A percentile compares a stretch with the other conserved stretches of the same genome.
Conservation (phyloP, 2,329 filamentous ascomycete species). For the Arthrobotrys iridis region DNA sequence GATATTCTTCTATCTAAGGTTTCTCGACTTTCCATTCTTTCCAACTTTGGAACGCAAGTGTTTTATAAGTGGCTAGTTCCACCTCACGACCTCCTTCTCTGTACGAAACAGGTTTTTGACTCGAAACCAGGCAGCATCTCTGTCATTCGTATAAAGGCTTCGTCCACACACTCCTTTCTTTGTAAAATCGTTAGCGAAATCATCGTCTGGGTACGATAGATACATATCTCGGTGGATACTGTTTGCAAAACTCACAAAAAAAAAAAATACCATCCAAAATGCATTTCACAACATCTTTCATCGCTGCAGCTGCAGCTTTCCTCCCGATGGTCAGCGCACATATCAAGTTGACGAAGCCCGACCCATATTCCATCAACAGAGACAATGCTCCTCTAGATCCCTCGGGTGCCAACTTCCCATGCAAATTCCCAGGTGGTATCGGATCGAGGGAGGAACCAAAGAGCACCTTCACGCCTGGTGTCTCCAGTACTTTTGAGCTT, state of each 20-base stretch:
- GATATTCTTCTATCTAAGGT: conserved; percentile 53
- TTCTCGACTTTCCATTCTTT: conserved; percentile 52
- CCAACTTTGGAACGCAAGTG: conserved; percentile 48
- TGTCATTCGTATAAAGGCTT: conserved; percentile 31
- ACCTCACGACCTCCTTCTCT: conserved; percentile 23
- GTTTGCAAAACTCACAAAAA: conserved; percentile 11
- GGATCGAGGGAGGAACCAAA: conserved; percentile 61
- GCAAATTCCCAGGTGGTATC: conserved; percentile 72
- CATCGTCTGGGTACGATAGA: conserved; percentile 54
- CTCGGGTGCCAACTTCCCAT: conserved; percentile 78
- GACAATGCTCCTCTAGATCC: conserved; percentile 73
- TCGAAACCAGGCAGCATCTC: conserved; percentile 43
- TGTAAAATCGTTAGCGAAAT: neutral
- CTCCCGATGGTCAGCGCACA: conserved; percentile 75
- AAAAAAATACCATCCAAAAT: conserved; percentile 59
- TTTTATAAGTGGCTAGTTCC: conserved; percentile 49
- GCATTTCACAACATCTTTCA: conserved; percentile 66
- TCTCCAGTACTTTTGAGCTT: conserved; percentile 71
- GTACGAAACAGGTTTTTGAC: conserved; percentile 52
- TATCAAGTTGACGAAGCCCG: conserved; percentile 76
- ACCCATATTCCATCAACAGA: conserved; percentile 65
- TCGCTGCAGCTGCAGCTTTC: conserved; percentile 66
- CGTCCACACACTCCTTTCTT: conserved; percentile 11
- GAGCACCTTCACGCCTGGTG: conserved; percentile 71
- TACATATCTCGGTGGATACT: conserved; percentile 37